These are phyloP conservation scores for Ascosphaera acerosa DNA, from an alignment of 2,329 filamentous ascomycete genomes.

Conservation along the genomic window DNA sequence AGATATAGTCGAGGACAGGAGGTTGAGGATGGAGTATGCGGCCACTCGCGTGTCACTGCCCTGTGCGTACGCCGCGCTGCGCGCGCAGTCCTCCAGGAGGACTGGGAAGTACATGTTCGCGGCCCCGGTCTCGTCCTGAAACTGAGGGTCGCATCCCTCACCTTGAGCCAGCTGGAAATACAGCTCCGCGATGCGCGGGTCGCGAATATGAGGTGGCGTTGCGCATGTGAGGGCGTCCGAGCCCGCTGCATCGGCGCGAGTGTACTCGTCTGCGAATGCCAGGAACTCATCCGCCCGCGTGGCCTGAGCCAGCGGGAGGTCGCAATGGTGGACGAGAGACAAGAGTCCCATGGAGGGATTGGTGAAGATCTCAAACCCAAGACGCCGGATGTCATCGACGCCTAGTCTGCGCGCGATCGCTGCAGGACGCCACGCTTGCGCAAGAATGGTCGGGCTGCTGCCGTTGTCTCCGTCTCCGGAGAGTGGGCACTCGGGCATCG, in stretches of 20 bases:
- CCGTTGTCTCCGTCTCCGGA: too few relatives aligned
- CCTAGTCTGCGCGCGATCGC: conserved; percentile 13
- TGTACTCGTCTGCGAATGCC: conserved; percentile 17
- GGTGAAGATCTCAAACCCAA: conserved; percentile 17
- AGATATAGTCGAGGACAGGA: conserved; percentile 10
- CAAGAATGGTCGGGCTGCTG: conserved; percentile 4
- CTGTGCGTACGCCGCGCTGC: conserved; percentile 31
- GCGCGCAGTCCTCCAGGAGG: conserved; percentile 30
- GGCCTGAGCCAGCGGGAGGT: too few relatives aligned
- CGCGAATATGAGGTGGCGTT: too few relatives aligned
- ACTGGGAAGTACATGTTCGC: conserved; percentile 37
- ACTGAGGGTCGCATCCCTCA: conserved; percentile 9
- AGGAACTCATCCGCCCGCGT: too few relatives aligned
- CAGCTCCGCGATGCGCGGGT: conserved; percentile 27
- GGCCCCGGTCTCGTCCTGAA: conserved; percentile 6
- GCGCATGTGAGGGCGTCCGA: conserved; percentile 1
- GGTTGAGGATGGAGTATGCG: conserved; percentile 28
- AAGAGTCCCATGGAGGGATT: conserved; percentile 10
- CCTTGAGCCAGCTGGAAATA: conserved; percentile 25
- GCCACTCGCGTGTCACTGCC: conserved; percentile 26
- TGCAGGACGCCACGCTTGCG: conserved; percentile 11
- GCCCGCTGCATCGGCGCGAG: conserved; percentile 4
- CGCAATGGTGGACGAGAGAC: conserved; percentile 13
- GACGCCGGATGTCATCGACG: conserved; percentile 11
- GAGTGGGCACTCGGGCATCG: too few relatives aligned